Evolutionary conservation across 768 basidiomycete species (phyloP), one percentile per base, ranked within the genome.

Genomic region (Lanmaoa pseudosensibilis): DNA sequence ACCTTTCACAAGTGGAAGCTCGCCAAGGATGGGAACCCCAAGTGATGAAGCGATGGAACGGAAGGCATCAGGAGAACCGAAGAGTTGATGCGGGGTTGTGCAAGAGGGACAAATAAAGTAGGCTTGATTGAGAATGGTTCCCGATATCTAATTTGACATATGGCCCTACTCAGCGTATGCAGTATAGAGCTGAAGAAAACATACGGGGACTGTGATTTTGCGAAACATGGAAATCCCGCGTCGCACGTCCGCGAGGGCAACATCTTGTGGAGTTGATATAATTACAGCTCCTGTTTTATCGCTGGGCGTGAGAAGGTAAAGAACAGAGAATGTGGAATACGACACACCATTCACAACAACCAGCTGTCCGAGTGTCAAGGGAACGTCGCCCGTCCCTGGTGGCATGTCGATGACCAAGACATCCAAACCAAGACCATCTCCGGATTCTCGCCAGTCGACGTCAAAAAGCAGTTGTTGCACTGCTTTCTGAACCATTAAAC

Each of bases 401-500:
- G 96, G 96, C 87, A 97, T 93, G 69, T 99, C 96, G 25, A 98
- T 76, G 8, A 98, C 90, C 16, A 99, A 79, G 0, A 94, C 78
- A 64, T 99, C 96, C 32, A 98, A 73, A 4, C 83, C 83, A 0
- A 70, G 74, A 16, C 75, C 68, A 43, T 56, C 37, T 44, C 47
- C 65, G 6, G 57, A 61, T 21, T 69, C 71, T 36, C 80, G 70
- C 95, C 96, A 98, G 69, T 98, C 95, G 6, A 97, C 93, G 61
- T 98, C 94, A 65, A 99, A 98, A 1, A 98, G 80, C 0, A 98
- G 79, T 68, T 98, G 95, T 69, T 98, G 95, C 0, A 95, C 93
- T 25, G 95, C 94, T 68, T 98, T 98, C 74, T 96, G 94, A 1
- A 98, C 96, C 96, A 98, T 98, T 21, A 97, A 81, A 3, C 96